Base-by-base conservation (phyloP, 1,284 basidiomycete species). In the Cutaneotrichosporon sp. region DNA sequence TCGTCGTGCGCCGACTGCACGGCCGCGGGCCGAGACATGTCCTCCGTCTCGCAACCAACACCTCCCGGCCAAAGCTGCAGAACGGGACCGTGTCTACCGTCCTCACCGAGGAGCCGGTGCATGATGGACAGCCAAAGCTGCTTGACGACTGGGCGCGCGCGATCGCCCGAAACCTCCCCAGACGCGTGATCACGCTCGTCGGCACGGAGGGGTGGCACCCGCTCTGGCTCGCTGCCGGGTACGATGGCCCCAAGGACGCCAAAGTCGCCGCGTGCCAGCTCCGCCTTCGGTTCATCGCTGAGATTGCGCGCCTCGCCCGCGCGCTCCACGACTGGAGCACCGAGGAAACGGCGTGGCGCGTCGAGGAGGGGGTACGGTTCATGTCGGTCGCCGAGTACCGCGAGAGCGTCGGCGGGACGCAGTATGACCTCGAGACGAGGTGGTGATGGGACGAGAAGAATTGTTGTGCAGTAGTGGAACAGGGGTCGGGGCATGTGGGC, bases 71-170 rank as follows among this genome's bases (percentile, higher is more conserved):
- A 7, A 27, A n/a, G 3, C 20, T n/a, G 13, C 27, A 16, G n/a
- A 20, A 18, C 14, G 49, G 49, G 4, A 50, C 49, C 14, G 29
- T 50, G 7, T 50, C 25, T 18, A 50, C 49, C 6, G 49, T 50
- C 16, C 49, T 50, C n/a, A 4, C 22, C 22, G 22, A 47, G 7
- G 22, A 47, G 7, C 27, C 49, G 18, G 49, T 31, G 3, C 20
- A 50, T 14, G 49, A 50, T 7, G 49, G 49, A 27, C 27, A 50
- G n/a, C 29, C 49, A 7, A 50, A 29, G 27, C 27, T 50, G 25
- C 49, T 50, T 7, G 49, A 50, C 29, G 49, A 31, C 20, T 50
- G 49, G 49, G 49, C 49, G 3, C 49, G 49, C 14, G 24, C 49
- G 6, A 50, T 50, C 10, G 49, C 49, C 10, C 49, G 49, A 2